Evolutionary conservation across 2,329 filamentous ascomycete genomes (phyloP).

Genomic region (Cladosporium sp.): DNA sequence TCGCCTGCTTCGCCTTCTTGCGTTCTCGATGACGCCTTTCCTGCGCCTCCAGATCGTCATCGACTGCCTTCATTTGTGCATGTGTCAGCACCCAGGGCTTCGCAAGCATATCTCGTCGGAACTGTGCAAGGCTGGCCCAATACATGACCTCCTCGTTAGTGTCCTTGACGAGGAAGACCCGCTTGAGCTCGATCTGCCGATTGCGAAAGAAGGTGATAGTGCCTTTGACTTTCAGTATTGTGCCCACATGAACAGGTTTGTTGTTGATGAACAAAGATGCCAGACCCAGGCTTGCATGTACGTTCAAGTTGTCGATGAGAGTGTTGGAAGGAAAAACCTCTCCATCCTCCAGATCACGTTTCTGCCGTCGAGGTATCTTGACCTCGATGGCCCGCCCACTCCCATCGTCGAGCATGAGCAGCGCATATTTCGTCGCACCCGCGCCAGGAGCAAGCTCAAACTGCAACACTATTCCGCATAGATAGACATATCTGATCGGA

Average conservation of each 20-base stretch:
- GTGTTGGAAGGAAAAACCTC: conserved; percentile 33
- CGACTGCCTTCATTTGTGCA: conserved; percentile 46
- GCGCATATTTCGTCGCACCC: conserved; percentile 40
- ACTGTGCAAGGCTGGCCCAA: conserved; percentile 53
- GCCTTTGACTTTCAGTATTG: conserved; percentile 58
- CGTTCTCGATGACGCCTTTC: conserved; percentile 38
- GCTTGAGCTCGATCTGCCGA: conserved; percentile 57
- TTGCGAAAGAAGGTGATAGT: conserved; percentile 53
- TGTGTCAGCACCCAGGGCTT: conserved; percentile 55
- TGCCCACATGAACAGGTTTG: conserved; percentile 46
- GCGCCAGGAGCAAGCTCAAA: conserved; percentile 40
- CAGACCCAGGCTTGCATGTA: conserved; percentile 39
- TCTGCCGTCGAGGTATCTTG: conserved; percentile 46
- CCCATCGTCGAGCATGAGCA: conserved; percentile 62
- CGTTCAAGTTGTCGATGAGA: conserved; percentile 39
- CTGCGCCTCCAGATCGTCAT: conserved; percentile 37
- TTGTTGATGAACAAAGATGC: conserved; percentile 47
- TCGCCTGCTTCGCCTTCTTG: conserved; percentile 35
- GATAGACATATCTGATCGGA: conserved; percentile 49
- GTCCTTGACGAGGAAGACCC: conserved; percentile 49
- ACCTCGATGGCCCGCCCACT: conserved; percentile 60
- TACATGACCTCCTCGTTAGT: conserved; percentile 57
- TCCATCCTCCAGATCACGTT: conserved; percentile 29
- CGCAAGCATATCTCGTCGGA: conserved; percentile 51
- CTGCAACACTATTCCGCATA: conserved; percentile 48